Percentiles rank a stretch among this genome's conserved stretches.
These are phyloP conservation scores for Suillus plorans DNA, from an alignment of 768 basidiomycete genomes.

Conservation along the genomic window DNA sequence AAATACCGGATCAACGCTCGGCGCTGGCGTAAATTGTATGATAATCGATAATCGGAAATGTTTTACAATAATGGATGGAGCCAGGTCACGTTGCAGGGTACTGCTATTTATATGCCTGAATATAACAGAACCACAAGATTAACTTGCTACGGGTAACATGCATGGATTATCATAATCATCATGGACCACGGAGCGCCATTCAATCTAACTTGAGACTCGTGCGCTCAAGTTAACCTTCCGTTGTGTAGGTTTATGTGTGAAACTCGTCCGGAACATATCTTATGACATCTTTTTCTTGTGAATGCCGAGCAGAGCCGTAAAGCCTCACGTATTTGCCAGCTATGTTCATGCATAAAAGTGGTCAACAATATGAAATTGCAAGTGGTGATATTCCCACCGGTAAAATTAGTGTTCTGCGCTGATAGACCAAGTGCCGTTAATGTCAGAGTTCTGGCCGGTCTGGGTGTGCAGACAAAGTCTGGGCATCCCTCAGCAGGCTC, in stretches of 20 bases:
- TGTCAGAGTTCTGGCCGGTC: no score
- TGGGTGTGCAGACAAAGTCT: no score
- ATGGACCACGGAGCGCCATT: background rate
- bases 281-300: background rate
- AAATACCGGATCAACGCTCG: background rate
- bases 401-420: slow-evolving; percentile 8
- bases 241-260: background rate
- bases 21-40: background rate
- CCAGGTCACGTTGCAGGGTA: background rate
- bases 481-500: no score
- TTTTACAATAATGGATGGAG: background rate
- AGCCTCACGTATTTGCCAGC: background rate
- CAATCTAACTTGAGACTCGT: no score
- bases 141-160: background rate
- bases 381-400: background rate
- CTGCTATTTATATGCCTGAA: background rate
- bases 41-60: background rate
- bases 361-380: no score
- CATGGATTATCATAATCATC: background rate
- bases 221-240: background rate
- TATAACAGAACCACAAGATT: background rate
- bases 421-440: slow-evolving; percentile 2
- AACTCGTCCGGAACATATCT: background rate
- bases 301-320: background rate
- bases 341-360: background rate